Conservation (phyloP, 2,329 filamentous ascomycete genomes). For the Taxawa tesnikishii region DNA sequence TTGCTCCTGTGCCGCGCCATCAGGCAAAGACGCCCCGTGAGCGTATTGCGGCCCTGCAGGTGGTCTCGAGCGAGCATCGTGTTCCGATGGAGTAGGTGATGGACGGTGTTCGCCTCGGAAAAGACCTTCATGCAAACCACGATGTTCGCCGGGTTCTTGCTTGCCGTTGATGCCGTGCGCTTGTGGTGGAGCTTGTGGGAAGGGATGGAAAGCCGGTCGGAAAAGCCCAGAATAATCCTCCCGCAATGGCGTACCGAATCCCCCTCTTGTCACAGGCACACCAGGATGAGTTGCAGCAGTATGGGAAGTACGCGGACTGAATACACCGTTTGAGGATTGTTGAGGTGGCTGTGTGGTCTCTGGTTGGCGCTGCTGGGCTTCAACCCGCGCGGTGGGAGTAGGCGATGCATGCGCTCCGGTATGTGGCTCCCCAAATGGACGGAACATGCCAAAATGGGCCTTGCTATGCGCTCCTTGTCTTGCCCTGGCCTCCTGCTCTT, state of each 20-base stretch:
- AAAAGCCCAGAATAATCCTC: slow-evolving; percentile 19
- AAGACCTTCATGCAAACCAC: slow-evolving; percentile 2
- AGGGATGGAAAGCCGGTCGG: slow-evolving; percentile 13
- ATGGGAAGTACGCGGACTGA: slow-evolving; percentile 2
- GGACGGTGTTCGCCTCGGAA: slow-evolving; percentile 3
- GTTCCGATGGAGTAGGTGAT: slow-evolving; percentile 1
- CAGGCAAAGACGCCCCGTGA: slow-evolving; percentile 2
- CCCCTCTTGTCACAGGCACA: slow-evolving; percentile 10
- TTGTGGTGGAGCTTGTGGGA: slow-evolving; percentile 9
- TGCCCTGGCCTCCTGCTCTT: slow-evolving; percentile 7
- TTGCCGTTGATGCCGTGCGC: slow-evolving; percentile 1
- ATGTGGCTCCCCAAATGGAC: slow-evolving; percentile 3
- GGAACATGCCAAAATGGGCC: slow-evolving; percentile 1
- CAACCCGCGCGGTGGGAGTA: no score
- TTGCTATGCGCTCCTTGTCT: slow-evolving; percentile 6
- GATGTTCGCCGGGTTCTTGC: slow-evolving; percentile 5
- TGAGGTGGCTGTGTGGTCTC: not conserved
- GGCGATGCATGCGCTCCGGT: no score
- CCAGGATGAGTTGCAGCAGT: slow-evolving; percentile 2
- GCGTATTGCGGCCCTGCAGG: slow-evolving; percentile 2
- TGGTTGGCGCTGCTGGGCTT: no score
- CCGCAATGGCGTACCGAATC: slow-evolving; percentile 15
- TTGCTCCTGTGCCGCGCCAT: slow-evolving; percentile 1
- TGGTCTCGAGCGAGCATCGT: slow-evolving; percentile 1
- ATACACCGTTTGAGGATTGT: not conserved